Percentiles rank a stretch among this genome's conserved stretches.
These are phyloP conservation scores for Ustilago crameri DNA, from an alignment of 1,284 basidiomycete species.

Conservation along the genomic window DNA sequence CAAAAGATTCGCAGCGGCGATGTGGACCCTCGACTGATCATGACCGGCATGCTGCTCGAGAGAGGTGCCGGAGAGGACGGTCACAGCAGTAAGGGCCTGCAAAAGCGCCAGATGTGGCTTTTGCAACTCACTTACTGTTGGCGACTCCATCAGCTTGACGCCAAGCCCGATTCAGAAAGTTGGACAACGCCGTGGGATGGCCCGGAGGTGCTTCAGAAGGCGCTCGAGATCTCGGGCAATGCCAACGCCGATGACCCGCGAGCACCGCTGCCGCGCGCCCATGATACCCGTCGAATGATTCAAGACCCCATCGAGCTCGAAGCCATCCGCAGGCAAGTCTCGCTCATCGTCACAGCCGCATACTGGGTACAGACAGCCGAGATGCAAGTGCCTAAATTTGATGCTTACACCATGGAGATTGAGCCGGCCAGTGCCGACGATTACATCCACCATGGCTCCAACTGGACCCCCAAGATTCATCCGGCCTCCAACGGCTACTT, in stretches of 20 bases:
- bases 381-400: conserved; percentile 49
- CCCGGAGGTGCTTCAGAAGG: conserved; percentile 37
- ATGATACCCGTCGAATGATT: conserved; percentile 38
- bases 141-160: conserved; percentile 52
- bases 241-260: conserved; percentile 30
- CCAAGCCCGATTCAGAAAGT: conserved; percentile 39
- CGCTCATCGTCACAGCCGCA: conserved; percentile 34
- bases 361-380: conserved; percentile 52
- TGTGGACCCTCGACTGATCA: conserved; percentile 50
- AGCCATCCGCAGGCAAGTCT: conserved; percentile 33
- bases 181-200: conserved; percentile 43
- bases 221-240: conserved; percentile 41
- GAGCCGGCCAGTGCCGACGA: conserved; percentile 46
- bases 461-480: conserved; percentile 50
- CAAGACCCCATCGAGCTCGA: conserved; percentile 50
- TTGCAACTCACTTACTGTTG: conserved; percentile 49
- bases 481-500: conserved; percentile 42
- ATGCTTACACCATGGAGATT: conserved; percentile 45
- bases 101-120: conserved; percentile 51
- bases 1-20: conserved; percentile 51
- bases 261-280: conserved; percentile 41
- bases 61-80: conserved; percentile 57
- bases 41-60: conserved; percentile 51
- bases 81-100: conserved; percentile 40
- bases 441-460: conserved; percentile 52